Evolutionary conservation across 208 protist species (phyloP), one percentile per base, ranked within the genome.

Genomic region (Acanthamoeba castellanii): DNA sequence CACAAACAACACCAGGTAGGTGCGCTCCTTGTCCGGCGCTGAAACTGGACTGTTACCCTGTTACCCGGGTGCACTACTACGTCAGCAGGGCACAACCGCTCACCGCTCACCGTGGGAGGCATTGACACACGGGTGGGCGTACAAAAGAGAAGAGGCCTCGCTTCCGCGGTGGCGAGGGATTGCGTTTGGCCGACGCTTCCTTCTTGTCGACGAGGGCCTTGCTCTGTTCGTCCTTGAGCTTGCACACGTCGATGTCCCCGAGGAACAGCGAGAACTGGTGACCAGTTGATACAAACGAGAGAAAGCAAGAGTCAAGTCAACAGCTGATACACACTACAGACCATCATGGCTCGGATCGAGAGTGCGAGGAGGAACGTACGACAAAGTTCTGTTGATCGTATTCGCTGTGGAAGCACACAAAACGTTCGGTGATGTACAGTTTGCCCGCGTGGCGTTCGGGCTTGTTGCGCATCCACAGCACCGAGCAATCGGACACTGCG

Each of bases 341-440:
- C 45, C 45, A 47, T 47, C 45, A 47, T 47, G 45, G 45, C 45
- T 47, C 7, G 4, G 45, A 47, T 47, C 45, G 45, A 4, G 45
- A 2, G 45, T 47, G 45, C 7, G 45, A 47, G 45, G 45, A 47
- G 45, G 25, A 11, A 66, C 66, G 66, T 37, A 72, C 66, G 66
- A 72, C 11, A n/a, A 72, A 20, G 66, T 72, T 72, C 30, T 72
- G 66, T 22, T 52, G 45, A 27, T 84, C 74, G 42, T 55, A 52
- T 30, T 45, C 45, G 74, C 74, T 84, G 25, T 74, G 85, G 32
- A 92, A 92, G 85, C 85, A 92, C 64, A 92, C 55, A 72, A 57
- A 92, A 22, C 34, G 55, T 47, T 92, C 55, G 14, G 85, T 92
- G 16, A 92, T 42, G 45, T 92, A 92, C 55, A 92, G 42, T 70